Base-by-base conservation (phyloP, 768 basidiomycete genomes). In the Lanmaoa pseudosensibilis region DNA sequence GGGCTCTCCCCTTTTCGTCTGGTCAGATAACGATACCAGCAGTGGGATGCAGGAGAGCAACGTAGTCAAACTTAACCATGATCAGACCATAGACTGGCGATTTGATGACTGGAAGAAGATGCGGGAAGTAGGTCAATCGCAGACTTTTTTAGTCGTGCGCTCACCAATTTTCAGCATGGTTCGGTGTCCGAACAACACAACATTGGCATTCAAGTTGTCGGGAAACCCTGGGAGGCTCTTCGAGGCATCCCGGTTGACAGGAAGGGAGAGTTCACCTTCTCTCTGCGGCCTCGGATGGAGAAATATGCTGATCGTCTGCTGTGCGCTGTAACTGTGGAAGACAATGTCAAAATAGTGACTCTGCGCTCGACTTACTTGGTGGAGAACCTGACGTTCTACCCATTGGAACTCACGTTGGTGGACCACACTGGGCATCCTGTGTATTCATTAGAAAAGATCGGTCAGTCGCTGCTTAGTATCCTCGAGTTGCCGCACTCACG, bases 91-190 rank as follows among this genome's bases (percentile, higher is more conserved):
- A 5, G 95, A 98, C 54, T 98, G 97, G 97, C 81, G 97, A 53
- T 98, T 98, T 65, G 94, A 98, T 68, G 95, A 98, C 66, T 94
- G 93, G 89, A 88, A 88, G 69, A 88, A 87, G 5, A 87, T 91
- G 77, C 85, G 97, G 68, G 97, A 99, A 78, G 94, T 93, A 67
- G 57, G 78, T 60, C 45, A 44, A 23, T 36, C 13, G 23, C 5
- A 11, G 2, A 50, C 2, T 46, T 21, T 27, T 54, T 27, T 9
- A n/a, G 27, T 32, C 21, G 13, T 53, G 7, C 15, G 44, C 48
- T 52, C 38, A 60, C 52, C 43, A 50, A 18, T 33, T 34, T 50
- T 54, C 53, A 83, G 82, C 76, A 78, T 57, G 68, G 75, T 15
- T 71, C 75, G 2, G 73, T 71, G 5, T 82, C 85, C 11, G 85